phyloP scores from a whole-genome alignment of 1,139 yeast genomes.

The Kodamaea sp. region DNA sequence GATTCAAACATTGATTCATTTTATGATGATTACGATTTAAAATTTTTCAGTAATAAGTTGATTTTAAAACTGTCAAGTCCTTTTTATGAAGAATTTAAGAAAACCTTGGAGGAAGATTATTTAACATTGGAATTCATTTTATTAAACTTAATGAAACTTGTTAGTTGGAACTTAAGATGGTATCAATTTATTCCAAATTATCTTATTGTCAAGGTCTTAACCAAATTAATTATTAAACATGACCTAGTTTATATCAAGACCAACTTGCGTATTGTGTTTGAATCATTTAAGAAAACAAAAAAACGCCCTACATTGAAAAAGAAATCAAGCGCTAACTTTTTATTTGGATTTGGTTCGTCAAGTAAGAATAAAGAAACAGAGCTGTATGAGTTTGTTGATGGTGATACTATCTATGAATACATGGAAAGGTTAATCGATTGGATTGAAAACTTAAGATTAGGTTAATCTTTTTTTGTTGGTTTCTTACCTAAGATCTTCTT shows the following conservation, averaged over 20 bases:
- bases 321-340: constrained; percentile 10
- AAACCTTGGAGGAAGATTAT: constrained; percentile 26
- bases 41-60: constrained; percentile 32
- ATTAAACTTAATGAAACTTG: constrained; percentile 30
- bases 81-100: constrained; percentile 23
- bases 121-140: constrained; percentile 35
- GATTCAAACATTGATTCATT: constrained; percentile 31
- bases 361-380: constrained; percentile 8
- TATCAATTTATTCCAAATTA: constrained; percentile 36
- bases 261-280: constrained; percentile 32
- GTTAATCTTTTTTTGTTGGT: constrained; percentile 9
- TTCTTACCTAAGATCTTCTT: constrained; percentile 53
- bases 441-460: constrained; percentile 23
- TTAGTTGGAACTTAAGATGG: constrained; percentile 44
- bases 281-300: constrained; percentile 24
- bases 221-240: constrained; percentile 28
- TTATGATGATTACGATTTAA: constrained; percentile 28
- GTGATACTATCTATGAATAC: constrained; percentile 36
- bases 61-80: constrained; percentile 27
- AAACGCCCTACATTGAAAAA: constrained; percentile 9
- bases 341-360: constrained; percentile 13
- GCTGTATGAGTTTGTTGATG: constrained; percentile 25
- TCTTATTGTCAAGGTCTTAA: constrained; percentile 27
- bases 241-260: constrained; percentile 34
- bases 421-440: constrained; percentile 30